Evolutionary conservation across 1,284 basidiomycete genomes (phyloP).

Genomic region (Flammula alnicola): DNA sequence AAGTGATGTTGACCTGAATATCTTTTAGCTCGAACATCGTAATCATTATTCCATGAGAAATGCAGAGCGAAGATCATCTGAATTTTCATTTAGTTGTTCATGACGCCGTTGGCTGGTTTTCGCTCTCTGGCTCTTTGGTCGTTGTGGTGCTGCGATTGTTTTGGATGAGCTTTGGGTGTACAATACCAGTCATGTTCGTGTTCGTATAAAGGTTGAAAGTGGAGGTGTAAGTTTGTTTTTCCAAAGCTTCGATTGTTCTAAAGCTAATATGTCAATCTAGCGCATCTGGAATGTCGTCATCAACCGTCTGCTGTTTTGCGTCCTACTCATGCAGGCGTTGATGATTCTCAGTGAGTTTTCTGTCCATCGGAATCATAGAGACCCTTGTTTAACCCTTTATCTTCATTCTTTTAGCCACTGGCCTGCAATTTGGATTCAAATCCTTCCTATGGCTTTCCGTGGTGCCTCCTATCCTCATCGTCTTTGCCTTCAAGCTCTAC

Average conservation of each 20-base stretch:
- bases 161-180: constrained; percentile 83
- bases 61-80: constrained; percentile 9
- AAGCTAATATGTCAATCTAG: constrained; percentile 40
- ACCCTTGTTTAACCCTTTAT: too few species aligned
- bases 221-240: constrained; percentile 71
- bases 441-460: constrained; percentile 74
- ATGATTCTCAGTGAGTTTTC: constrained; percentile 83
- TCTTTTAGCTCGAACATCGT: constrained; percentile 66
- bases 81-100: constrained; percentile 72
- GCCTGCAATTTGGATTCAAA: constrained; percentile 79
- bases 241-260: neutral
- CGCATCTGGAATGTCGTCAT: constrained; percentile 92
- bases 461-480: constrained; percentile 78
- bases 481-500: constrained; percentile 84
- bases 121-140: constrained; percentile 86
- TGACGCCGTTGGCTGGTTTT: constrained; percentile 91
- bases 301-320: constrained; percentile 80
- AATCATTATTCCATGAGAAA: constrained; percentile 12
- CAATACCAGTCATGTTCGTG: constrained; percentile 94
- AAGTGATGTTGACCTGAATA: too few species aligned
- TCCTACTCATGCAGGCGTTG: constrained; percentile 83
- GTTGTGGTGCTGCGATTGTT: constrained; percentile 79
- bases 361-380: too few species aligned
- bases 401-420: constrained; percentile 70
- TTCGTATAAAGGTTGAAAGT: constrained; percentile 84